Evolutionary conservation across 495 filamentous ascomycete genomes (phyloP), one percentile per base, ranked within the genome.

Genomic region (Monascus purpureus): DNA sequence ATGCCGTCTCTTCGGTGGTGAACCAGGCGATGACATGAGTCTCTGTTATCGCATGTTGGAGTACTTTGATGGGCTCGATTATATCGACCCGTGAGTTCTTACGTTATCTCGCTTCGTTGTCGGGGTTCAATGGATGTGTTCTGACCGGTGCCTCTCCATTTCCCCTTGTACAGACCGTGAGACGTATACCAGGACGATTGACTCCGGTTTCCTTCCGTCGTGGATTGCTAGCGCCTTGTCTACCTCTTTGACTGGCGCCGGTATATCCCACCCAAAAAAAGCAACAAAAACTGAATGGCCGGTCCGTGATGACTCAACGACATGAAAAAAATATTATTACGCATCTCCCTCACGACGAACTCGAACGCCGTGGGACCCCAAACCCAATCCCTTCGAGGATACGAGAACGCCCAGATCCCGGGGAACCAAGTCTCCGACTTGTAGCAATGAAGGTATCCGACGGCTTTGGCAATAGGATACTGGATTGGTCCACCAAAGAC

Each of bases 31-130:
- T 36, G 62, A 67, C 37, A 38, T 59, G 28, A 43, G 37, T 32
- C 54, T 67, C 11, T 65, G 59, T 39, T 55, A 61, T 38, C 53
- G 59, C 20, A 66, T 66, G 62, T 52, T 67, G 11, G 57, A 65
- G 37, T 64, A 59, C 33, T 67, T 67, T 25, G 60, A 50, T 39
- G 57, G 55, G 36, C 55, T 67, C 19, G 62, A 65, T 39, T 67
- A 61, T 44, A 63, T 67, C 40, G 43, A 64, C 34, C 43, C 53
- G 55, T 63, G 43, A 58, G 55, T 59, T 29, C 25, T 31, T n/a
- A 13, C 24, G 13, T 1, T 22, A 5, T 29, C 8, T 6, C 24
- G 23, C 23, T 13, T 5, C 14, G 18, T 32, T 25, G 8, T 9
- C 23, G 40, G n/a, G 7, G 1, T 11, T 17, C 11, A 16, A 8